Base-by-base conservation (phyloP, 2,329 filamentous ascomycete genomes). In the Exophiala calicioides region DNA sequence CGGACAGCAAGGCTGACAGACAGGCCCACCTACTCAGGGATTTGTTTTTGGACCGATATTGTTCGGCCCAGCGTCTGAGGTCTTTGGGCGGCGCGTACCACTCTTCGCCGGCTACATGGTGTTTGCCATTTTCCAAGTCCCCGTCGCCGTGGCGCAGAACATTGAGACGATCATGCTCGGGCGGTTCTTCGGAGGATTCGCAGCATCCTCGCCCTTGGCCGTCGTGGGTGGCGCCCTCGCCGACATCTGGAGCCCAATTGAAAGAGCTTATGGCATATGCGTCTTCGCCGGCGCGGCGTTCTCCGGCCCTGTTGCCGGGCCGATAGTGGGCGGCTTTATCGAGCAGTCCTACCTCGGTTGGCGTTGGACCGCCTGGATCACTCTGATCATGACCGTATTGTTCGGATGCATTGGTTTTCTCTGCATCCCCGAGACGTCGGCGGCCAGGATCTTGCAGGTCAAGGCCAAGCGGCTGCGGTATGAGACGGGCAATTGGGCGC, bases 311-410 rank as follows among this genome's bases (percentile, higher is more conserved):
- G 68, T 71, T 2, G 62, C 44, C 18, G 51, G 47, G 23, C 51
- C 76, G 3, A 70, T 80, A 43, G 64, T 74, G 6, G 75, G 75
- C 6, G 73, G 70, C 0, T 79, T 77, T 45, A 68, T 78, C 24
- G 71, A 70, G 0, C 65, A 73, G 30, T 72, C 66, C 5, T 55
- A 71, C 52, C 69, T 80, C 1, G 75, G 76, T 12, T 81, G 78
- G 78, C 66, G 77, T 13, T 81, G 78, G 76, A 80, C 76, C 0
- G 71, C 70, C 7, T 82, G 77, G 67, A 68, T 80, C 18, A 79
- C 75, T 0, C 58, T 75, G 34, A 79, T 81, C 38, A 68, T 76
- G 57, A 64, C 65, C 1, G 62, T 61, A 6, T 56, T 69, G 3
- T 69, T 77, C 50, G 67, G 67, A 2, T 36, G 65, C 3, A 47